These are phyloP conservation scores for Ascochyta fabae DNA, from an alignment of 2,329 filamentous ascomycete genomes.

Conservation along the genomic window DNA sequence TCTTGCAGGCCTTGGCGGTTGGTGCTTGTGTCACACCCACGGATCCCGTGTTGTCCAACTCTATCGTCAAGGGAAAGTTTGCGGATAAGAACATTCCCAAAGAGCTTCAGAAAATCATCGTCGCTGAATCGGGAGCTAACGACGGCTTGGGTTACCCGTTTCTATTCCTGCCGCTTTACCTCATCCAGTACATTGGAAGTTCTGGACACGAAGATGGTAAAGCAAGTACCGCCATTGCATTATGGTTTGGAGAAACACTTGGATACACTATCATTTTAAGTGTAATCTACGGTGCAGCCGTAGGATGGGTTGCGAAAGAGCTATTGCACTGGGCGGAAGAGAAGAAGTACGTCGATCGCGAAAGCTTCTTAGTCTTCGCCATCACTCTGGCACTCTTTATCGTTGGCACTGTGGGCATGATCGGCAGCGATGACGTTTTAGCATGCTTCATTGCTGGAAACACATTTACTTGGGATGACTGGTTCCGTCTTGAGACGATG, in stretches of 20 bases:
- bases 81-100: slow-evolving; percentile 89
- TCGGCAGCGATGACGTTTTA: slow-evolving; percentile 87
- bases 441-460: slow-evolving; percentile 94
- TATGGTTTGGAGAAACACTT: slow-evolving; percentile 89
- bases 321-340: slow-evolving; percentile 84
- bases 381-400: slow-evolving; percentile 87
- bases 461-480: slow-evolving; percentile 85
- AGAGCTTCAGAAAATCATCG: slow-evolving; percentile 73
- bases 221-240: slow-evolving; percentile 69
- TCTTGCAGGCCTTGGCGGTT: slow-evolving; percentile 79
- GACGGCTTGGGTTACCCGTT: slow-evolving; percentile 91
- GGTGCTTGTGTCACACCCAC: slow-evolving; percentile 91
- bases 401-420: slow-evolving; percentile 82
- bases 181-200: slow-evolving; percentile 77
- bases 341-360: slow-evolving; percentile 80
- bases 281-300: slow-evolving; percentile 74
- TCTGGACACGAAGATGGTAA: slow-evolving; percentile 54
- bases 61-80: slow-evolving; percentile 92
- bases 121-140: slow-evolving; percentile 81
- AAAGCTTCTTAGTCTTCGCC: slow-evolving; percentile 87
- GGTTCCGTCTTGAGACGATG: slow-evolving; percentile 86
- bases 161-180: slow-evolving; percentile 80
- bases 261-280: slow-evolving; percentile 82
- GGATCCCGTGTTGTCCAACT: slow-evolving; percentile 85
- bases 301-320: slow-evolving; percentile 83